Evolutionary conservation across 148 eudicot genomes (phyloP).

Genomic region (Chenopodium berlandieri): DNA sequence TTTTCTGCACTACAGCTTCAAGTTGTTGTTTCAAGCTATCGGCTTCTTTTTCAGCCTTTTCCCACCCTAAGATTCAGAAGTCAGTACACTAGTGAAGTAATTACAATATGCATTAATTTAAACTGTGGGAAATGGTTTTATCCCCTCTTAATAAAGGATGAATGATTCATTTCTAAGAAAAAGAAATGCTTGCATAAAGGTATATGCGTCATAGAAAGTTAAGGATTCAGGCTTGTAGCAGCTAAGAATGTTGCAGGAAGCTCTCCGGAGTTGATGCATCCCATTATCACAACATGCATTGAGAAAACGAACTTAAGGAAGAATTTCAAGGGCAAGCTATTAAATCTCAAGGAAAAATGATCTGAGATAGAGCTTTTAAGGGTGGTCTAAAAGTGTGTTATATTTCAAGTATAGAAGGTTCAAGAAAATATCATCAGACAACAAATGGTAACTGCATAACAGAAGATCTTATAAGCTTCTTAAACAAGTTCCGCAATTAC

Average conservation of each 20-base stretch:
- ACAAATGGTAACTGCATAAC: background rate
- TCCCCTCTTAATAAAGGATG: background rate
- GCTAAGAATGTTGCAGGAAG: background rate
- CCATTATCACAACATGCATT: background rate
- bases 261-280: background rate
- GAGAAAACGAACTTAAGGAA: background rate
- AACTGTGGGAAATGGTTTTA: background rate
- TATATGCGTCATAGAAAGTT: background rate
- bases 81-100: background rate
- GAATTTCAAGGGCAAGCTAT: background rate
- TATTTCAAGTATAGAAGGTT: background rate
- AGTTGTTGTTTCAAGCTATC: conserved; percentile 59
- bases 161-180: background rate
- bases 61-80: conserved; percentile 64
- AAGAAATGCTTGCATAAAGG: background rate
- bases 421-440: background rate
- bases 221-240: background rate
- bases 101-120: background rate
- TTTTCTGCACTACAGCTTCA: conserved; percentile 53
- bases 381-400: background rate
- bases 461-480: background rate
- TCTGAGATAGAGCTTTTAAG: too few relatives aligned
- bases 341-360: background rate
- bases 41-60: conserved; percentile 81
- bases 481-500: conserved; percentile 26